Evolutionary conservation across 75 land plant species (phyloP), one percentile per base, ranked within the genome.

Genomic region (Pinus taeda): DNA sequence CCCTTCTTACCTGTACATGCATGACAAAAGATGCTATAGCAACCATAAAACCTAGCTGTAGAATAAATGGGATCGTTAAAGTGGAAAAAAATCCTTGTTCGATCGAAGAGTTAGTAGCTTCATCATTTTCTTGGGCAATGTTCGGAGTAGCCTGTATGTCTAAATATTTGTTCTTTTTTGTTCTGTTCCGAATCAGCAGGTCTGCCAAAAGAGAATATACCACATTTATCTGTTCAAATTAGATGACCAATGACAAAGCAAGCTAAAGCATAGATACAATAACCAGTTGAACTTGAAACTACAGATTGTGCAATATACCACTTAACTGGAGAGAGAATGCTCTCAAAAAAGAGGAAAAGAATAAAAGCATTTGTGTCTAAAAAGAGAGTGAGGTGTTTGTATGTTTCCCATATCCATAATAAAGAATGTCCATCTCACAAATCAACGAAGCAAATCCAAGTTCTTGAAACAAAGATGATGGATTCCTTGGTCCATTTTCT

Each of bases 1-100:
- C 22, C 4, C 59, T 55, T 42, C 55, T 37, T 66, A 96, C 99
- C 99, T 97, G 98, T 2, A 95, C 94, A 84, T 95, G 99, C 99
- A 97, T 97, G 20, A 90, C 84, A 73, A 93, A 87, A 70, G 85
- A 88, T 63, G 96, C 91, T 39, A 89, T 87, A 20, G 81, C 79
- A 53, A 84, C 73, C 96, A 95, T 89, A 78, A 93, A 89, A 56
- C 77, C 84, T 80, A 97, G 60, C 67, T 97, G 96, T 15, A 95
- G 57, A 57, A 97, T 70, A 77, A 90, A 93, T 18, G 96, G 95
- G 59, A 90, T 81, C 53, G 78, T 67, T 77, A 77, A 36, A 8
- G 80, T 75, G 29, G 92, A 87, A 67, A 37, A 77, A 61, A 86
- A 86, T 59, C 90, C 85, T 74, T 77, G 75, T 21, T 61, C 60